phyloP scores from a whole-genome alignment of 2,329 filamentous ascomycete genomes.

The Diaporthe ilicicola region DNA sequence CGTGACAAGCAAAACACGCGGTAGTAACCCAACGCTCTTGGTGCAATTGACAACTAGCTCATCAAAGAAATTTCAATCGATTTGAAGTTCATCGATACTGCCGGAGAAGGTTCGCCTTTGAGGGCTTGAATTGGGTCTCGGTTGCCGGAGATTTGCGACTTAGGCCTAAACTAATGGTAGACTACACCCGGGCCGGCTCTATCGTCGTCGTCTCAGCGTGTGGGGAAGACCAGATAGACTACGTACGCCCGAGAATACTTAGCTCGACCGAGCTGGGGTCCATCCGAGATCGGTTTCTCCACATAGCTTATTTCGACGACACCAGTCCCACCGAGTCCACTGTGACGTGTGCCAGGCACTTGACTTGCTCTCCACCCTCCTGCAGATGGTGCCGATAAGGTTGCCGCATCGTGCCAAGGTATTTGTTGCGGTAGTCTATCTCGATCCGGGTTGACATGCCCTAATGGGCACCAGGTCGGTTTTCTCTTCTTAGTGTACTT shows the following conservation, averaged over 20 bases:
- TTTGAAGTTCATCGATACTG: not conserved
- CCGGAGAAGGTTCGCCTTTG: not conserved
- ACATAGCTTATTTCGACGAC: slow-evolving; percentile 25
- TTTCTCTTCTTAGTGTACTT: no score
- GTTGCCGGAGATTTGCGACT: slow-evolving; percentile 14
- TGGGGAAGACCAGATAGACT: not conserved
- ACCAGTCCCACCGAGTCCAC: not conserved
- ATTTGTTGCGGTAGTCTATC: no score
- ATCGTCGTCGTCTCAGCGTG: not conserved
- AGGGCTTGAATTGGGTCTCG: not conserved
- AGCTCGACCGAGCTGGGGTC: not conserved
- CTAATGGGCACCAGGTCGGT: no score
- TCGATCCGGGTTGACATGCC: no score
- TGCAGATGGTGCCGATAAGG: no score
- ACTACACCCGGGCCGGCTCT: slow-evolving; percentile 3
- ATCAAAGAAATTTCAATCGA: no score
- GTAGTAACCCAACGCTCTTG: no score
- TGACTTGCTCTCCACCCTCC: no score
- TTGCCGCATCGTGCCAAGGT: no score
- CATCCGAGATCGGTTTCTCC: slow-evolving; percentile 20
- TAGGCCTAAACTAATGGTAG: not conserved
- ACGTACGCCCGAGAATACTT: no score
- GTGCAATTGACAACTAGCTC: not conserved
- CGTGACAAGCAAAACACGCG: no score
- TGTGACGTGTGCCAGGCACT: no score